phyloP scores from a whole-genome alignment of 495 filamentous ascomycete species.

The Aspergillus baeticus region DNA sequence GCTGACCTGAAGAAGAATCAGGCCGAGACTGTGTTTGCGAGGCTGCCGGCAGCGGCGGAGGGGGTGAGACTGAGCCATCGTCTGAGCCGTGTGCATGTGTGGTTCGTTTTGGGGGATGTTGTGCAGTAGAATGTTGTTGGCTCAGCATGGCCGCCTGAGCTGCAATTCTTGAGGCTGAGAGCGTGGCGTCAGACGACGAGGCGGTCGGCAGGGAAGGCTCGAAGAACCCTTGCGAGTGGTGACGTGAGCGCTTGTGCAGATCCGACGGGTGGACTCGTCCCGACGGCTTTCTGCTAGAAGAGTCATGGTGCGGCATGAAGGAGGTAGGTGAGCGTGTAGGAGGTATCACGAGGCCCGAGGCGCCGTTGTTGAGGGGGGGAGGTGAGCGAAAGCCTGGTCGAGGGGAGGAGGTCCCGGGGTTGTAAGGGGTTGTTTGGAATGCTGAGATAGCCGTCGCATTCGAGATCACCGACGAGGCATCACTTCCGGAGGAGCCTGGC shows the following conservation, averaged over 20 bases:
- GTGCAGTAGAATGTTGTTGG: slow-evolving; percentile 35
- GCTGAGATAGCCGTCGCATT: slow-evolving; percentile 49
- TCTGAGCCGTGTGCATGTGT: slow-evolving; percentile 48
- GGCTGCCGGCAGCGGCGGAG: slow-evolving; percentile 52
- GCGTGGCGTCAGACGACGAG: slow-evolving; percentile 49
- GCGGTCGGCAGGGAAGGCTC: slow-evolving; percentile 80
- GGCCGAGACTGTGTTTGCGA: slow-evolving; percentile 56
- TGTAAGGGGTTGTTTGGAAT: slow-evolving; percentile 23
- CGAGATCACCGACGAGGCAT: slow-evolving; percentile 47
- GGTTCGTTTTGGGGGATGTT: slow-evolving; percentile 66
- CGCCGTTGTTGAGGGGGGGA: slow-evolving; percentile 12
- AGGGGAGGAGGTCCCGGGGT: slow-evolving; percentile 30
- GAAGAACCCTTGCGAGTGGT: slow-evolving; percentile 85
- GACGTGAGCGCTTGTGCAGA: slow-evolving; percentile 44
- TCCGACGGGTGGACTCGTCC: slow-evolving; percentile 40
- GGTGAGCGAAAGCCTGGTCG: slow-evolving; percentile 38
- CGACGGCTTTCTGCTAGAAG: slow-evolving; percentile 36
- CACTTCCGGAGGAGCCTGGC: slow-evolving; percentile 51
- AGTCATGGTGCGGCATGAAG: slow-evolving; percentile 43
- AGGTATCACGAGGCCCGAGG: slow-evolving; percentile 26
- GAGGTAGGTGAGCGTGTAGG: slow-evolving; percentile 30
- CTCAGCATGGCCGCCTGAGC: slow-evolving; percentile 88
- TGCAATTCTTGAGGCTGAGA: slow-evolving; percentile 82
- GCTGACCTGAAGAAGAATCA: slow-evolving; percentile 47
- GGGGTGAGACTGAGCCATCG: slow-evolving; percentile 19